These are phyloP conservation scores for Zygotorulaspora mrakii DNA, from an alignment of 1,139 yeast genomes.

Conservation along the genomic window DNA sequence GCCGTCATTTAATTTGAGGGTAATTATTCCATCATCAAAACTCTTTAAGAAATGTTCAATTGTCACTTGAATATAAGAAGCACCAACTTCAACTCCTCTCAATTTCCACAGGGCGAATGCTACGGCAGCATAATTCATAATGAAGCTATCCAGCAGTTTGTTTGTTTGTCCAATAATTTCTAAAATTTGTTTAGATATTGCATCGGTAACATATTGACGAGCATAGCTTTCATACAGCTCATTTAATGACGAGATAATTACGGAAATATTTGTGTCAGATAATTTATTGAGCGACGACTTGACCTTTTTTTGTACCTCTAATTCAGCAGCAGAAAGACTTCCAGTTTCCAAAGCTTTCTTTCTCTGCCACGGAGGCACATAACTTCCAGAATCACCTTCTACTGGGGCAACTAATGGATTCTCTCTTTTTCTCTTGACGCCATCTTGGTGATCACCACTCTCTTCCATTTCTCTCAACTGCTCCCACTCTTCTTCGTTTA, in stretches of 20 bases:
- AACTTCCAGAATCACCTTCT: constrained; percentile 36
- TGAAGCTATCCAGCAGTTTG: constrained; percentile 69
- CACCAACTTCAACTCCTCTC: constrained; percentile 90
- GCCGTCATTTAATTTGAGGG: constrained; percentile 30
- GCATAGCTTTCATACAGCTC: constrained; percentile 61
- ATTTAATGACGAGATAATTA: constrained; percentile 67
- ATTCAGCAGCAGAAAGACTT: constrained; percentile 47
- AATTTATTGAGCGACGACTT: constrained; percentile 82
- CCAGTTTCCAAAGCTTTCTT: constrained; percentile 44
- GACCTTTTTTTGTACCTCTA: constrained; percentile 54
- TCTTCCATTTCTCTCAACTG: constrained; percentile 38
- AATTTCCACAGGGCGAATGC: constrained; percentile 69
- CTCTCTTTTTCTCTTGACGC: constrained; percentile 42
- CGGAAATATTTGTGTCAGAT: constrained; percentile 75
- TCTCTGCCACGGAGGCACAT: constrained; percentile 83
- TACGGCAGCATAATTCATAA: constrained; percentile 75
- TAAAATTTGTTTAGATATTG: constrained; percentile 57
- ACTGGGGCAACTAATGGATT: constrained; percentile 87
- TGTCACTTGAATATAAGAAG: constrained; percentile 71
- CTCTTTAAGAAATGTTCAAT: constrained; percentile 59
- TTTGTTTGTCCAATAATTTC: constrained; percentile 67
- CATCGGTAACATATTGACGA: constrained; percentile 71
- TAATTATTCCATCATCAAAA: constrained; percentile 30
- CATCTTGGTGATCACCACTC: constrained; percentile 34
- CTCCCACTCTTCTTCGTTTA: constrained; percentile 46